Base-by-base conservation (phyloP, 2,329 filamentous ascomycete species). In the Trichoderma pleuroti region DNA sequence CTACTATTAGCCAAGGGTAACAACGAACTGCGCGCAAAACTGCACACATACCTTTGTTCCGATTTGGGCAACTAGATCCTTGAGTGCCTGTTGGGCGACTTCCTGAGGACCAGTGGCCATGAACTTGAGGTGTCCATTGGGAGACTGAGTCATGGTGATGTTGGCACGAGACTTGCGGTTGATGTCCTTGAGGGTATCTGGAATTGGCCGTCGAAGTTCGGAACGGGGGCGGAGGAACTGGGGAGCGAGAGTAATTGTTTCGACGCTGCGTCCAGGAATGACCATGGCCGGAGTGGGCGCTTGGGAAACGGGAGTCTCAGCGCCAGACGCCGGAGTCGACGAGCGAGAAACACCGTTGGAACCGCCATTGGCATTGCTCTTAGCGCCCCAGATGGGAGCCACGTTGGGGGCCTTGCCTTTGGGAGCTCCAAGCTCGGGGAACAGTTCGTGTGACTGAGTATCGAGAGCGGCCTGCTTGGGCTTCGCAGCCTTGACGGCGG, bases 161-260 rank as follows among this genome's bases (percentile, higher is more conserved):
- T 90, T 93, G 71, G 94, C 94, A 79, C 95, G 94, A 72, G 93
- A 97, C 78, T 92, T 93, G 82, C 92, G 93, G 83, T 97, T 98
- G 82, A 98, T 93, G 74, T 98, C 94, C 79, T 93, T 92, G 78
- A 98, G 85, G 74, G 96, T 91, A 75, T 98, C 95, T 36, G 89
- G 85, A 65, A 98, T 86, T 9, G 95, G 93, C 75, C 93, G 93
- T 86, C 92, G 97, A 77, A 98, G 84, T 80, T 97, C 90, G 72
- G 84, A 85, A 56, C 91, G 89, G 21, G 93, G 91, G 60, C 93
- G 87, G 79, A 98, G 88, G 79, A 96, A 91, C 59, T 90, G 88
- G 10, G 92, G 89, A 68, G 91, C 89, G 72, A 97, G 87, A 30
- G 88, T 86, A 74, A 97, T 89, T 49, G 88, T 87, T 80, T 97